Evolutionary conservation across 306 rosid species (phyloP), one percentile per base, ranked within the genome.

Genomic region (Elaeagnus macrophylla): DNA sequence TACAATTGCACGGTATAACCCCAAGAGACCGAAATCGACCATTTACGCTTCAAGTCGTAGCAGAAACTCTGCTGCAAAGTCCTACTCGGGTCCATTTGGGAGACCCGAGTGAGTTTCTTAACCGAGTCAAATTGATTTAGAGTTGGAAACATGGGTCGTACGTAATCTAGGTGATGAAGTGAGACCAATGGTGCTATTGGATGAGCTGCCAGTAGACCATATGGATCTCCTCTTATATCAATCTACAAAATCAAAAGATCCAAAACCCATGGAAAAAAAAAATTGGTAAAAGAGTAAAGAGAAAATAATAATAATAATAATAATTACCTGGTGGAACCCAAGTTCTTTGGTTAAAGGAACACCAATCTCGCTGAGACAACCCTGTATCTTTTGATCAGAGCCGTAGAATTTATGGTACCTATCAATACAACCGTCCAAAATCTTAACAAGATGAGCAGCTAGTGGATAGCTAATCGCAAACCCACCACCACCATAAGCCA

Each of bases 401-500:
- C 95, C 88, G 52, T 73, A 84, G 9, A 65, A 74, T 2, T 51
- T 7, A 0, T 82, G 40, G 47, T 84, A 84, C 0, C 95, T 77
- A 66, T 84, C 54, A 39, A 82, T 75, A 66, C 97, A 88, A 7
- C 81, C 86, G 5, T 88, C 97, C 62, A 88, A 75, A 48, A 84
- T 68, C 43, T 51, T 74, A 7, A 68, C 86, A 6, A 88, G 74
- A 73, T 67, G 82, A 32, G 36, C 70, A 4, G 83, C 97, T 57
- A 88, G 54, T 4, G 88, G 76, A 45, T 84, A 82, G 53, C 91
- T 88, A 15, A 88, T 56, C 1, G 94, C 96, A 12, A 79, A 78
- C 0, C 94, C 95, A 7, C 88, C 95, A 0, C 97, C 96, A 1
- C 96, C 95, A 43, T 74, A 84, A 8, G 91, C 96, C 79, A 66